Conservation (phyloP, 2,329 filamentous ascomycete genomes). For the Pseudocercospora vitis region DNA sequence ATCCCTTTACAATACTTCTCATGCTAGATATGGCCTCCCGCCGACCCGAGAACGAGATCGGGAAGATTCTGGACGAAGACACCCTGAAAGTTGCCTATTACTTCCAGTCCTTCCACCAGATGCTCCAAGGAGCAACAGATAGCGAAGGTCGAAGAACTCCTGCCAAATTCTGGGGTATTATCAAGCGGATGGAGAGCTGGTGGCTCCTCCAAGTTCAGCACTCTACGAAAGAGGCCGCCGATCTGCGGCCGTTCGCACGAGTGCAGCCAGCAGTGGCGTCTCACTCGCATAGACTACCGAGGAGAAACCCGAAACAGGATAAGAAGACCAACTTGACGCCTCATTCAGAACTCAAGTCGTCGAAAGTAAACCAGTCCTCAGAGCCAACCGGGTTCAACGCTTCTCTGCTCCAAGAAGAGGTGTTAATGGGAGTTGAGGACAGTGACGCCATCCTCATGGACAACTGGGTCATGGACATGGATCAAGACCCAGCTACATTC, state of each 20-base stretch:
- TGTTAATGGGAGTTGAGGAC: background rate
- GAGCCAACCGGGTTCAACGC: background rate
- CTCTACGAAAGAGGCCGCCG: background rate
- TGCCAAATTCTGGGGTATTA: constrained; percentile 6
- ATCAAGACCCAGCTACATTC: constrained; percentile 8
- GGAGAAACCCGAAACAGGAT: background rate
- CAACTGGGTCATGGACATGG: constrained; percentile 10
- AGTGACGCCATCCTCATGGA: background rate
- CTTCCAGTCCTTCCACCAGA: constrained; percentile 7
- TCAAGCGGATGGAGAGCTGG: constrained; percentile 11
- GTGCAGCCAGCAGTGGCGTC: background rate
- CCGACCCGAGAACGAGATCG: constrained; percentile 8
- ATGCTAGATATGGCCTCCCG: constrained; percentile 12
- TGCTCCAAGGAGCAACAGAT: background rate
- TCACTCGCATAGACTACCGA: constrained; percentile 3
- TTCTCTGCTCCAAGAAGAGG: background rate
- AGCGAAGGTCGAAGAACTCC: constrained; percentile 1
- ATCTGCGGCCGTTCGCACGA: constrained; percentile 6
- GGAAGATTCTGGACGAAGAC: constrained; percentile 13
- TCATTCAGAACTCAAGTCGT: no score
- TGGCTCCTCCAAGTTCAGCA: constrained; percentile 7
- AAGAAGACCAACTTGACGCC: no score
- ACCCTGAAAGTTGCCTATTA: constrained; percentile 6
- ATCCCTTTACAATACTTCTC: constrained; percentile 10
- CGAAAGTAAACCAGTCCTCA: background rate